phyloP scores from a whole-genome alignment of 2,329 filamentous ascomycete genomes.

The Scedosporium apiospermum region DNA sequence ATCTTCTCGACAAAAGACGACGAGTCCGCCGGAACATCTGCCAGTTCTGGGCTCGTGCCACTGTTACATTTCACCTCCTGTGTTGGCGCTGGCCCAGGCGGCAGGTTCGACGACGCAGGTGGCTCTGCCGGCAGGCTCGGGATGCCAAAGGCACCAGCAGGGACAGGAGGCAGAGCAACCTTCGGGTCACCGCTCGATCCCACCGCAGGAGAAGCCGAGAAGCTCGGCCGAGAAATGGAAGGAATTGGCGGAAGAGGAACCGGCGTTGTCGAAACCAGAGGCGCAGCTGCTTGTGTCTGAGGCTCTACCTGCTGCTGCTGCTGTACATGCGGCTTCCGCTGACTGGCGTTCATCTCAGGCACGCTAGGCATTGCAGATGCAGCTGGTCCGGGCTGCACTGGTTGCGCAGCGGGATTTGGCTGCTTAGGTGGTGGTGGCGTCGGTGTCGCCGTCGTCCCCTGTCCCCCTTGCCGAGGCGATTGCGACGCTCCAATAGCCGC shows the following conservation, averaged over 20 bases:
- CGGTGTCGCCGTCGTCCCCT: neutral
- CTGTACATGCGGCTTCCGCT: neutral
- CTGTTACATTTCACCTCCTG: slow-evolving; percentile 10
- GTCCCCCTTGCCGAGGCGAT: neutral
- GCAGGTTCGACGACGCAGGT: neutral
- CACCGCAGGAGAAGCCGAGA: neutral
- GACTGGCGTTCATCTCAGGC: neutral
- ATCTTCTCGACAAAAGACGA: slow-evolving; percentile 42
- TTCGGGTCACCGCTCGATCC: slow-evolving; percentile 4
- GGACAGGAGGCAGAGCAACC: neutral
- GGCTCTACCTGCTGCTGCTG: neutral
- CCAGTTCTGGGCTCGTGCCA: slow-evolving; percentile 21
- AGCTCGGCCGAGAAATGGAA: neutral
- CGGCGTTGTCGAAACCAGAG: slow-evolving; percentile 18
- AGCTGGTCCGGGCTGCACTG: no score
- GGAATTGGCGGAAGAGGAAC: slow-evolving; percentile 19
- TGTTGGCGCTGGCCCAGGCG: neutral
- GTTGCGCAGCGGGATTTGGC: no score
- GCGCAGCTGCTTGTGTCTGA: neutral
- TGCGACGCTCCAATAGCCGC: neutral
- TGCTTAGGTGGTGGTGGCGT: neutral
- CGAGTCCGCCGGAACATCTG: slow-evolving; percentile 33
- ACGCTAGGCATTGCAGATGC: no score
- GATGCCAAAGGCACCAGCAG: neutral
- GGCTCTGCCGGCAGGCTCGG: neutral